Evolutionary conservation across 2,329 filamentous ascomycete genomes (phyloP), one percentile per base, ranked within the genome.

Genomic region (Trichophyton schoenleinii): DNA sequence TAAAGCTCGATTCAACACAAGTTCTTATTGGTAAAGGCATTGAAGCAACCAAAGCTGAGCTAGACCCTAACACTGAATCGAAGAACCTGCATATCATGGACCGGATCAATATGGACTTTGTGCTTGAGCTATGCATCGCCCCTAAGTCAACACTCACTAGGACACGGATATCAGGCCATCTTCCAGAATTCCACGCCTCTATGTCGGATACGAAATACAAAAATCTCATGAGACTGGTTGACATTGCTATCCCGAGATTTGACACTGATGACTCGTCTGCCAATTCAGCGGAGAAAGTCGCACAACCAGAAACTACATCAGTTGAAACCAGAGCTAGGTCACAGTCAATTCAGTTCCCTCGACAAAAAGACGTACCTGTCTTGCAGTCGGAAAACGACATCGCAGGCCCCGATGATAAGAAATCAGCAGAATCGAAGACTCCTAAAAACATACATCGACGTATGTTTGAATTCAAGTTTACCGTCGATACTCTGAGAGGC

Each of bases 171-270:
- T 95, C 91, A 0, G 94, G 94, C 1, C 90, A 95, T 68, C 79
- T 99, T 60, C 94, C 95, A 0, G 86, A 97, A 59, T 80, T 99
- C 0, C 92, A 97, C 72, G 94, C 89, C 9, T 89, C 88, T 0
- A 86, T 95, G 42, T 97, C 94, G 0, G 95, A 99, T 68, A 85
- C 85, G 42, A 99, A 99, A 72, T 99, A 99, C 78, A 99, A 97
- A 77, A 91, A 85, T 53, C 74, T 99, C 63, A 99, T 99, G 94
- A 91, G 86, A 68, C 80, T 99, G 49, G 92, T 99, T 64, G 92
- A 99, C 63, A 91, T 96, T 61, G 91, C 94, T 0, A 89, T 99
- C 63, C 95, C 94, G 0, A 91, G 88, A 64, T 87, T 97, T 62
- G 77, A 80, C 15, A 78, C 80, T 1, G 58, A 70, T 4, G 61